Percentiles rank a stretch among this genome's conserved stretches.
Evolutionary conservation across 257 asterid species (phyloP).

Genomic region (Solanum raphanifolium): DNA sequence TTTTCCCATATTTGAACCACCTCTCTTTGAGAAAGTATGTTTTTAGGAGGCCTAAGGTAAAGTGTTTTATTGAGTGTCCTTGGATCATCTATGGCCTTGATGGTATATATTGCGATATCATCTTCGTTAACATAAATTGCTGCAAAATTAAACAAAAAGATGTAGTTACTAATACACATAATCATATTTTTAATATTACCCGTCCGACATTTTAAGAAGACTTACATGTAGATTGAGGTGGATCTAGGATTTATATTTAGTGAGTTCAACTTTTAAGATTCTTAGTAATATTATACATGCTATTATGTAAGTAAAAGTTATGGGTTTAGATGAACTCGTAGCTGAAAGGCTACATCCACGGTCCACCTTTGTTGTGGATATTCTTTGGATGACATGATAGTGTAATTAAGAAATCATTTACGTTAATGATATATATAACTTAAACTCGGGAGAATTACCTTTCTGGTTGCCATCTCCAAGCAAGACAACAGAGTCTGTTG

Average conservation of each 20-base stretch:
- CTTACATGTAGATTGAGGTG: neutral
- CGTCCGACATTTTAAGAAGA: neutral
- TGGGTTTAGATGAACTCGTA: neutral
- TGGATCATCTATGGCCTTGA: slow-evolving; percentile 25
- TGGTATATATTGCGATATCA: slow-evolving; percentile 25
- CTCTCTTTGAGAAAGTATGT: slow-evolving; percentile 23
- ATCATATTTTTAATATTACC: neutral
- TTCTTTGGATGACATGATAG: neutral
- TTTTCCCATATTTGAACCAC: slow-evolving; percentile 25
- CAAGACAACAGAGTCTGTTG: slow-evolving; percentile 7
- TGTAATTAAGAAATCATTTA: neutral
- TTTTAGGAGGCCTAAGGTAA: slow-evolving; percentile 23
- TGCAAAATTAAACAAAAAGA: neutral
- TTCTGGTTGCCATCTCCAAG: slow-evolving; percentile 19
- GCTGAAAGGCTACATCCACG: neutral
- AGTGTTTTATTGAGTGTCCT: slow-evolving; percentile 26
- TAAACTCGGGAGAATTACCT: slow-evolving; percentile 2
- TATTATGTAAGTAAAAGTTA: neutral
- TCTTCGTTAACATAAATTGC: slow-evolving; percentile 23
- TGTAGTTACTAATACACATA: neutral
- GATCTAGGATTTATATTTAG: neutral
- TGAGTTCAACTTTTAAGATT: neutral
- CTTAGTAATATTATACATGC: neutral
- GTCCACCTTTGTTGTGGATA: neutral
- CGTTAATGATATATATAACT: too few species aligned